These are phyloP conservation scores for Cystobasidium sp. DNA, from an alignment of 1,284 basidiomycete species.

Conservation along the genomic window DNA sequence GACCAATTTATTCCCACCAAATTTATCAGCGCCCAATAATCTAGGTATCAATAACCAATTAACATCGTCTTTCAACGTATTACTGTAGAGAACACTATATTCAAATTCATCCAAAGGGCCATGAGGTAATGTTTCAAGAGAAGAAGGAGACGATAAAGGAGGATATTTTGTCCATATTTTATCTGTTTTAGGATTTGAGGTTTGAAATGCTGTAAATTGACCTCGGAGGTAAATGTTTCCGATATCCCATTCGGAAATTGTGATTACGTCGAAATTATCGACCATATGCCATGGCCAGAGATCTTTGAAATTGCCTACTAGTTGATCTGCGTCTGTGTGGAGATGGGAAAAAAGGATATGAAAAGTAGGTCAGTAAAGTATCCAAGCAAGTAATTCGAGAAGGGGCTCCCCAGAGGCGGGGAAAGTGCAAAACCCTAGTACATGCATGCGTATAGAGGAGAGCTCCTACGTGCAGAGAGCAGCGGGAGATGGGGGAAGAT, in stretches of 20 bases:
- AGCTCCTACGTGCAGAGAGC: no score
- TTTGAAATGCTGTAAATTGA: slow-evolving; percentile 37
- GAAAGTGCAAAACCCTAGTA: no score
- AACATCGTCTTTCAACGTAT: slow-evolving; percentile 13
- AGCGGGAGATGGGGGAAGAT: no score
- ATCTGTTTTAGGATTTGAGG: slow-evolving; percentile 20
- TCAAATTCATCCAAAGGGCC: slow-evolving; percentile 26
- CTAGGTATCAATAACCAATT: slow-evolving; percentile 35
- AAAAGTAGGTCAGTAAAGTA: no score
- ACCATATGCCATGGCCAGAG: slow-evolving; percentile 36
- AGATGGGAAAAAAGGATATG: background rate
- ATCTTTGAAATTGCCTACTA: slow-evolving; percentile 36
- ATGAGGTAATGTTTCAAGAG: background rate
- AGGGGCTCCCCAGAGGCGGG: no score
- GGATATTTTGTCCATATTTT: slow-evolving; percentile 26
- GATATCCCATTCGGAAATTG: slow-evolving; percentile 19
- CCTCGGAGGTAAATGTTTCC: slow-evolving; percentile 36
- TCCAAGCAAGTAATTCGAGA: no score
- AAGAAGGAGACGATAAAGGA: slow-evolving; percentile 12
- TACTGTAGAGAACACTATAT: slow-evolving; percentile 24
- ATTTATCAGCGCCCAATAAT: slow-evolving; percentile 28
- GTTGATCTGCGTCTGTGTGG: slow-evolving; percentile 23
- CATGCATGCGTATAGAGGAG: no score
- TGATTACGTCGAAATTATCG: slow-evolving; percentile 35
- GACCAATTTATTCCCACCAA: slow-evolving; percentile 33